phyloP scores from a whole-genome alignment of 257 asterid genomes.

The Solanum medicagineum region DNA sequence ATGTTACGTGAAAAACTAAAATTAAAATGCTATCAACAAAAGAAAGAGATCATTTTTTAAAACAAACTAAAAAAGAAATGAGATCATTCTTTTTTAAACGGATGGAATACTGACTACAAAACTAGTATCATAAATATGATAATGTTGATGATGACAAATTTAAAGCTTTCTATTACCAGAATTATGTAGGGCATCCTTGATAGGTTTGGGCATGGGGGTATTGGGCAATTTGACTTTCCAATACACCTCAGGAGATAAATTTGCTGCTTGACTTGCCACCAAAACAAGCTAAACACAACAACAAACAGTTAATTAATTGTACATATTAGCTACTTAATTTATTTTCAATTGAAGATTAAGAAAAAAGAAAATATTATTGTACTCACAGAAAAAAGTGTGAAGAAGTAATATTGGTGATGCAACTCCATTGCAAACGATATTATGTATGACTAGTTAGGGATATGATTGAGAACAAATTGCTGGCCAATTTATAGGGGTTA shows the following conservation, averaged over 20 bases:
- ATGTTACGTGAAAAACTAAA: no score
- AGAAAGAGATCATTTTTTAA: no score
- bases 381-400: conserved; percentile 45
- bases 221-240: conserved; percentile 46
- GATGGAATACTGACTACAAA: no score
- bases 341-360: neutral
- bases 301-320: neutral
- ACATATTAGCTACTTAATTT: neutral
- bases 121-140: no score
- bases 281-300: conserved; percentile 18
- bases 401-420: neutral
- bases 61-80: no score
- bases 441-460: neutral
- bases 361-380: neutral
- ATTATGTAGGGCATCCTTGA: conserved; percentile 12
- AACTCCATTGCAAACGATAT: neutral
- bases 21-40: no score
- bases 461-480: neutral
- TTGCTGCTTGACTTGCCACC: conserved; percentile 26
- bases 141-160: no score
- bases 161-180: neutral
- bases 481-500: neutral
- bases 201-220: conserved; percentile 37
- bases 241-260: conserved; percentile 28
- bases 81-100: no score